Evolutionary conservation across 495 filamentous ascomycete species (phyloP), one percentile per base, ranked within the genome.

Genomic region (Daldinia bambusicola): DNA sequence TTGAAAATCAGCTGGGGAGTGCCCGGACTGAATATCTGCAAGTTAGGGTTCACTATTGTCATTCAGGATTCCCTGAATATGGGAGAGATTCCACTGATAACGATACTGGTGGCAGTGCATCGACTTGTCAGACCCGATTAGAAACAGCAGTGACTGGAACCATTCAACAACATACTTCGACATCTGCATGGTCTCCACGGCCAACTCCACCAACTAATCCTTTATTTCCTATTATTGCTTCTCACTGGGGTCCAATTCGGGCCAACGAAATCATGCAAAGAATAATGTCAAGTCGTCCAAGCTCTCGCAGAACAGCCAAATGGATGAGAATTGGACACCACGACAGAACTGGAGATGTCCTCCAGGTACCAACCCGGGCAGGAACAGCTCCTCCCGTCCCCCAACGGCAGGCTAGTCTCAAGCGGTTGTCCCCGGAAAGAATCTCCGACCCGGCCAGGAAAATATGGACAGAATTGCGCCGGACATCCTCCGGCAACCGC

Each of bases 1-100:
- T 88, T 16, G 83, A 87, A 56, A 74, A 70, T 26, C 78, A 84
- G 40, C 76, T 88, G 3, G 84, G 84, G n/a, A 74, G 75, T 38
- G 72, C 73, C 8, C 62, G 62, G 50, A 78, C 70, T 0, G 72
- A 81, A 26, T 87, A 84, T 60, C 50, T 86, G n/a, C 79, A 77
- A n/a, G 77, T 86, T 18, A 74, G 79, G 16, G 40, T 88, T 4
- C 76, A 69, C 5, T 88, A 86, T 53, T 76, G 77, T 1, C 84
- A 87, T 67, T 85, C 86, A 0, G 84, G 75, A 1, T 86, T 87
- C 55, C 78, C 79, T 12, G 37, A 62, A 71, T 58, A 30, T 62
- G 4, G 40, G 36, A 40, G 70, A 5, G 16, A 9, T 22, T 32
- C 51, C 48, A n/a, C 40, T 14, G 56, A 55, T 22, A 69, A 76